A percentile compares a stretch with the other conserved stretches of the same genome.
phyloP scores from a whole-genome alignment of 768 basidiomycete species.

The Amanita exitialis region DNA sequence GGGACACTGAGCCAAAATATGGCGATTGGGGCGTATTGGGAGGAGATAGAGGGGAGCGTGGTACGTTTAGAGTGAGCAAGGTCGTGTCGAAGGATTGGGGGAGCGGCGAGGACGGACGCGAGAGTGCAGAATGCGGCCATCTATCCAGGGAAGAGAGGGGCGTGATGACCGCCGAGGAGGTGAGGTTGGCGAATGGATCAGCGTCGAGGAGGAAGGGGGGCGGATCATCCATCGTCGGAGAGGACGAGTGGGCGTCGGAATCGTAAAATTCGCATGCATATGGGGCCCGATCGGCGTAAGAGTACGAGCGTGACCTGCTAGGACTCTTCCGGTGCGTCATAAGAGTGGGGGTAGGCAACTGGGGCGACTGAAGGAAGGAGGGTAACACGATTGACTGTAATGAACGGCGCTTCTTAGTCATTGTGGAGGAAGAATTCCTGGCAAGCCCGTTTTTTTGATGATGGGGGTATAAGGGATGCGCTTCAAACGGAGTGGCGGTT shows the following conservation, averaged over 20 bases:
- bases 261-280: neutral
- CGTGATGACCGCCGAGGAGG: conserved; percentile 8
- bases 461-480: neutral
- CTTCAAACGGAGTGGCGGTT: neutral
- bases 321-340: neutral
- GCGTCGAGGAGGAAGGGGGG: conserved; percentile 6
- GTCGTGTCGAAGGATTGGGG: neutral
- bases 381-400: neutral
- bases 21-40: conserved; percentile 6
- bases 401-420: conserved; percentile 4
- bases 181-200: conserved; percentile 5
- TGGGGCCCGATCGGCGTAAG: neutral
- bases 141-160: conserved; percentile 1
- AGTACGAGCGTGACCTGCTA: neutral
- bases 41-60: conserved; percentile 11
- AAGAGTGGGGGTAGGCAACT: too few species aligned
- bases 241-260: neutral
- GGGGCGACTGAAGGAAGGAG: neutral
- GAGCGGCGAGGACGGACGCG: conserved; percentile 36
- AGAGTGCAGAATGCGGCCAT: conserved; percentile 18
- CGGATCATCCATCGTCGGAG: neutral
- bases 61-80: neutral
- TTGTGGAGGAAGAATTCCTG: neutral
- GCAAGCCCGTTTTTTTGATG: neutral
- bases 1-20: neutral